phyloP scores from a whole-genome alignment of 1,139 yeast species.

The Nakaseomyces bracarensis region DNA sequence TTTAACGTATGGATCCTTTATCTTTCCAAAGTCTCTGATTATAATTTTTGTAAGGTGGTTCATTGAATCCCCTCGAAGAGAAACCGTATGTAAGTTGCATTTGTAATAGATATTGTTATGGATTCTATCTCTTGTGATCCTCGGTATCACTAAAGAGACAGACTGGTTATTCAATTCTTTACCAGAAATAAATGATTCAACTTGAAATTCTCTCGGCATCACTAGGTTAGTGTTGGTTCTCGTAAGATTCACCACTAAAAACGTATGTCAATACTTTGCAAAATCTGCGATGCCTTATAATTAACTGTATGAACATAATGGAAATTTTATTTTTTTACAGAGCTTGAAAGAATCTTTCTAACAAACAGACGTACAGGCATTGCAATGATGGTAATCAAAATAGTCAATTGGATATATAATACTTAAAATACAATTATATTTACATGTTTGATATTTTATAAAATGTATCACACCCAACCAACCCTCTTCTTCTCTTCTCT shows the following conservation, averaged over 20 bases:
- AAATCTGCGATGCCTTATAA: no score
- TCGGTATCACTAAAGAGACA: conserved; percentile 31
- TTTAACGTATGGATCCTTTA: conserved; percentile 12
- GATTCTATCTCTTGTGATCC: conserved; percentile 26
- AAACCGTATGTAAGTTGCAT: conserved; percentile 19
- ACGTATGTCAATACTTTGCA: no score
- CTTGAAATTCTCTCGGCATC: conserved; percentile 28
- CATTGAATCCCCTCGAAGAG: conserved; percentile 28
- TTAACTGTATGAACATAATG: no score
- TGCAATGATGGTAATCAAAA: no score
- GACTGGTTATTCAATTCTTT: conserved; percentile 30
- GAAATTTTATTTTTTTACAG: no score
- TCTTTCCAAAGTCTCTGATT: conserved; percentile 25
- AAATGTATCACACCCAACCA: conserved; percentile 2
- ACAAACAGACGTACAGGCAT: not conserved
- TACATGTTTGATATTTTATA: not conserved
- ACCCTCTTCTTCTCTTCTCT: conserved; percentile 35
- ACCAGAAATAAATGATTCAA: conserved; percentile 25
- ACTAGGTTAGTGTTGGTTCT: not conserved
- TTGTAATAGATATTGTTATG: conserved; percentile 29
- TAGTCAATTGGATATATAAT: not conserved
- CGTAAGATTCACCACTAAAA: no score
- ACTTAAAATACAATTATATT: conserved; percentile 2
- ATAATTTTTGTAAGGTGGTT: conserved; percentile 17
- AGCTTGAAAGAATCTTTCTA: no score